Conservation (phyloP, 2,329 filamentous ascomycete species). For the Neonectria punicea region DNA sequence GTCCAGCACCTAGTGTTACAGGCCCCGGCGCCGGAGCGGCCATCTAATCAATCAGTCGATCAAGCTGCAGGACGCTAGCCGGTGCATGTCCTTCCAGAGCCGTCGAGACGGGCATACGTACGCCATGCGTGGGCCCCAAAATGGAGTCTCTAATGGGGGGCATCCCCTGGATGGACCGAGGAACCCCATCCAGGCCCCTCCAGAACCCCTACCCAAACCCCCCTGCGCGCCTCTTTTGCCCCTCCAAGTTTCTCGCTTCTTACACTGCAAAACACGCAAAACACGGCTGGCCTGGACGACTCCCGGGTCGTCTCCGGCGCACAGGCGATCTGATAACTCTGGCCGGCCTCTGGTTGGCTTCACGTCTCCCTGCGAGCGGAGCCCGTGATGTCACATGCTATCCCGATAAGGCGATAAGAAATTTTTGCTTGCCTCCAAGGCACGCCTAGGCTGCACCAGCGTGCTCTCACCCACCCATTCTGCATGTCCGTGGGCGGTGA, state of each 20-base stretch:
- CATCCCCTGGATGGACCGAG: not conserved
- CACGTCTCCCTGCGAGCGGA: conserved; percentile 7
- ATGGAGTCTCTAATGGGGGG: conserved; percentile 10
- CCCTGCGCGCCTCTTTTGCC: conserved; percentile 13
- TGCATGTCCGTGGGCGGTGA: conserved; percentile 20
- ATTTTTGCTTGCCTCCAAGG: conserved; percentile 34
- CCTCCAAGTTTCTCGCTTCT: conserved; percentile 18
- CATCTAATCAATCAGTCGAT: conserved; percentile 47
- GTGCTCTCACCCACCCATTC: conserved; percentile 21
- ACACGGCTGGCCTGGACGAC: conserved; percentile 12
- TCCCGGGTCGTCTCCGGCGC: conserved; percentile 23
- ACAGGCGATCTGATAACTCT: conserved; percentile 42
- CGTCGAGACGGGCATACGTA: not conserved
- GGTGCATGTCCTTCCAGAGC: conserved; percentile 1
- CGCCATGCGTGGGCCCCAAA: not conserved
- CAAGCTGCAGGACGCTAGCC: conserved; percentile 38
- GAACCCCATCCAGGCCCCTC: conserved; percentile 20
- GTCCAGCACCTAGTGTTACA: not conserved
- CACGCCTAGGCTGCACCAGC: conserved; percentile 20
- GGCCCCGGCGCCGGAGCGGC: conserved; percentile 19
- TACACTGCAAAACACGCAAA: conserved; percentile 5
- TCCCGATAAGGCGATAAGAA: conserved; percentile 36
- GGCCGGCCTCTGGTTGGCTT: conserved; percentile 21
- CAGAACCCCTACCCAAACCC: not conserved
- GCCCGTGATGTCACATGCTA: conserved; percentile 41